Conservation (phyloP, 306 rosid species). For the Sicyos edulis region DNA sequence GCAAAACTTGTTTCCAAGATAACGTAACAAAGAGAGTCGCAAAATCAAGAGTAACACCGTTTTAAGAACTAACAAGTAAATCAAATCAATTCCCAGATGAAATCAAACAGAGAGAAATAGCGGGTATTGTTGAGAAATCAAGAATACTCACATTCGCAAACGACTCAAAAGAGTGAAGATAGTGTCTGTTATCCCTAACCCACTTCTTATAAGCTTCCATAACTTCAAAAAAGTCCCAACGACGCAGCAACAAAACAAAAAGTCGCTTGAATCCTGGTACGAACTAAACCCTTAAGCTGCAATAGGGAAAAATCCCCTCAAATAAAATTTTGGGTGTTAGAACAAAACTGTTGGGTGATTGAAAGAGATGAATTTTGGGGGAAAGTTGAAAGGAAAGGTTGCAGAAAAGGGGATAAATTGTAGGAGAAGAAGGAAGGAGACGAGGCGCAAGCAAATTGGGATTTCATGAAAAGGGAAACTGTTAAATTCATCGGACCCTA, state of each 20-base stretch:
- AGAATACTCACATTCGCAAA: conserved; percentile 71
- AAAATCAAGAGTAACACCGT: background rate
- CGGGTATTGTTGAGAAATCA: background rate
- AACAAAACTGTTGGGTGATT: conserved; percentile 13
- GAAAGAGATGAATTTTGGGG: conserved; percentile 20
- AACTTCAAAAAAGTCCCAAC: conserved; percentile 28
- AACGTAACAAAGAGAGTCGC: background rate
- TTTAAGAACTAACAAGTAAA: background rate
- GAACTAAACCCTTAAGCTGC: conserved; percentile 23
- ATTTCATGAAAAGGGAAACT: background rate
- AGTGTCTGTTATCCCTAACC: conserved; percentile 86
- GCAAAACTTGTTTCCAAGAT: background rate
- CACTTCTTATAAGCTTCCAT: conserved; percentile 87
- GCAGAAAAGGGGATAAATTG: background rate
- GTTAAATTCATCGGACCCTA: background rate
- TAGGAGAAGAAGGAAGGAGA: conserved; percentile 11
- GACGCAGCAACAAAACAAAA: background rate
- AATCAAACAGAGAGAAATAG: conserved; percentile 9
- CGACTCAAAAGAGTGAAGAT: conserved; percentile 76
- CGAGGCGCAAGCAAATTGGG: background rate
- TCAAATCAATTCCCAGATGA: conserved; percentile 7
- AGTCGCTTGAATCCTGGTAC: conserved; percentile 9
- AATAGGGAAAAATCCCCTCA: too few relatives aligned
- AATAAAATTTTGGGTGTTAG: too few relatives aligned
- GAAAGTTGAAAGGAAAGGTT: conserved; percentile 18